Percentiles rank a stretch among this genome's conserved stretches.
phyloP scores from a whole-genome alignment of 192 early-diverging fungal genomes.

The Dispira simplex region DNA sequence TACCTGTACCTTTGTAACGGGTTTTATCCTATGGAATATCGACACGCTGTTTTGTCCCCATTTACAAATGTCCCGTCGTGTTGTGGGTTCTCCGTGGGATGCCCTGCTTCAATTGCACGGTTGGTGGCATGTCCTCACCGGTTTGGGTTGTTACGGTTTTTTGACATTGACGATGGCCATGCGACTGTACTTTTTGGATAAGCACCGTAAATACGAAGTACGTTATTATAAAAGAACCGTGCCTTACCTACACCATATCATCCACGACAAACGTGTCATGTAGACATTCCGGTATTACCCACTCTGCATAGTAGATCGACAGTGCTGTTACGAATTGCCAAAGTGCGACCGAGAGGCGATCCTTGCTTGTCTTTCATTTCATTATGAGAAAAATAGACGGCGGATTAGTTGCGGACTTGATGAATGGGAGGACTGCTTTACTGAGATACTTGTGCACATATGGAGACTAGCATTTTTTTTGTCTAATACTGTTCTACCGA shows the following conservation, averaged over 20 bases:
- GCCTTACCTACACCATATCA: slow-evolving; percentile 16
- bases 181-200: slow-evolving; percentile 20
- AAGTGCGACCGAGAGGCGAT: too few relatives aligned
- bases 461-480: too few relatives aligned
- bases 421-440: too few relatives aligned
- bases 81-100: slow-evolving; percentile 31
- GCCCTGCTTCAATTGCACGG: slow-evolving; percentile 37
- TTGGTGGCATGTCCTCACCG: slow-evolving; percentile 42
- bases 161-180: slow-evolving; percentile 26
- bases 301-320: too few relatives aligned
- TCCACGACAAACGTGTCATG: background rate
- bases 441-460: too few relatives aligned
- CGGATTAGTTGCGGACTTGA: too few relatives aligned
- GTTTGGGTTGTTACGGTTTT: slow-evolving; percentile 23
- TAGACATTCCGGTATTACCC: too few relatives aligned
- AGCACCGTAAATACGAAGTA: slow-evolving; percentile 21
- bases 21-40: slow-evolving; percentile 53
- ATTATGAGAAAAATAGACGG: too few relatives aligned
- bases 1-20: slow-evolving; percentile 21
- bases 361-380: too few relatives aligned
- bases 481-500: too few relatives aligned
- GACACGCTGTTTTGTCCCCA: slow-evolving; percentile 47
- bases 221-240: slow-evolving; percentile 17
- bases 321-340: too few relatives aligned
- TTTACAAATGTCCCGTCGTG: slow-evolving; percentile 28